Conservation (phyloP, 495 filamentous ascomycete genomes). For the Articulospora tetracladia region DNA sequence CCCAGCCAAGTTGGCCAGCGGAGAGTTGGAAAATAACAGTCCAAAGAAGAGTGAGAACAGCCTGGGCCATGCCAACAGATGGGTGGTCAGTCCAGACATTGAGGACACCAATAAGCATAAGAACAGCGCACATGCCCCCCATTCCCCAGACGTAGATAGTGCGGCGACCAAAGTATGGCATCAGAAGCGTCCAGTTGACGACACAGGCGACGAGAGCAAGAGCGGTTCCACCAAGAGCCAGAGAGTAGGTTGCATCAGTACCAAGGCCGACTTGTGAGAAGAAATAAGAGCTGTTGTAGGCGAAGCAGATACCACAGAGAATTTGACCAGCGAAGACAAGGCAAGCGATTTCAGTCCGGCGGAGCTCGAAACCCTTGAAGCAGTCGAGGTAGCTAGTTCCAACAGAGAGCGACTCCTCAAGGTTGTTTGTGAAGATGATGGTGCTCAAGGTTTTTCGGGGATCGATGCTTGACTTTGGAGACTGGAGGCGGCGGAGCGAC, state of each 20-base stretch:
- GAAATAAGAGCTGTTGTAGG: conserved; percentile 12
- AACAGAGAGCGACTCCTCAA: conserved; percentile 57
- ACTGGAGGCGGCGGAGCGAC: conserved; percentile 61
- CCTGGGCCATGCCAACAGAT: conserved; percentile 40
- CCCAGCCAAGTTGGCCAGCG: conserved; percentile 52
- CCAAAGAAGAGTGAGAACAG: conserved; percentile 47
- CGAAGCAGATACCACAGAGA: conserved; percentile 5
- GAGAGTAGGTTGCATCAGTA: conserved; percentile 4
- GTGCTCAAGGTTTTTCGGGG: conserved; percentile 43
- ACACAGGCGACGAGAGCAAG: conserved; percentile 5
- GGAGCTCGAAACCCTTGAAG: conserved; percentile 60
- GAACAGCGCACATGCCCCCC: conserved; percentile 37
- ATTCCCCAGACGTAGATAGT: conserved; percentile 49
- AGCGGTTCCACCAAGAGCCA: conserved; percentile 3
- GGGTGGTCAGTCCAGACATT: conserved; percentile 24
- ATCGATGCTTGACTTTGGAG: conserved; percentile 39
- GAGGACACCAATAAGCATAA: conserved; percentile 34
- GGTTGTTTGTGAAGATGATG: conserved; percentile 59
- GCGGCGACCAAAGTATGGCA: conserved; percentile 45
- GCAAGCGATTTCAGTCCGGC: conserved; percentile 66
- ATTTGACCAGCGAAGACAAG: conserved; percentile 68
- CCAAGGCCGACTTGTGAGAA: conserved; percentile 9
- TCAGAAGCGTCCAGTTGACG: conserved; percentile 37
- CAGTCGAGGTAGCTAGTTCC: conserved; percentile 63
- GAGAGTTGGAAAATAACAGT: conserved; percentile 51